A percentile compares a stretch with the other conserved stretches of the same genome.
Conservation (phyloP, 805 yeast genomes). For the Lipomyces mesembrius region DNA sequence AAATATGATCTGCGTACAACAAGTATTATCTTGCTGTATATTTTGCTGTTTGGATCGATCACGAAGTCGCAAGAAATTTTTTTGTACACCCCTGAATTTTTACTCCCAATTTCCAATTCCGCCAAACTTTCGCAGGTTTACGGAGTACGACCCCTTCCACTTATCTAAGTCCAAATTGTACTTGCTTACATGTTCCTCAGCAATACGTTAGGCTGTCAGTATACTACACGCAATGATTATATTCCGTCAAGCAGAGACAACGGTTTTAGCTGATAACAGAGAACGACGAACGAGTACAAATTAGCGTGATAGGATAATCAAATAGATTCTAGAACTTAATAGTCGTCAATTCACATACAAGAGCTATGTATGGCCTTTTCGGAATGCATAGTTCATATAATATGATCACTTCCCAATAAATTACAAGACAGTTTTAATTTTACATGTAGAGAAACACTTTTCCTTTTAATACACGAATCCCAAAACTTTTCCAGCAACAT, state of each 20-base stretch:
- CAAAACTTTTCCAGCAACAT: slow-evolving; percentile 97
- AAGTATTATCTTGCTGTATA: no score
- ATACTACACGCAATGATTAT: no score
- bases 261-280: no score
- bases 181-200: no score
- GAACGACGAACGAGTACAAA: no score
- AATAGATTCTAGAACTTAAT: no score
- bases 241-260: no score
- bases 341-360: neutral
- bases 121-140: neutral
- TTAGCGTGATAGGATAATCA: no score
- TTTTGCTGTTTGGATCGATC: no score
- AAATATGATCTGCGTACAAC: neutral
- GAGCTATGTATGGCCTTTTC: neutral
- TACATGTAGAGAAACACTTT: neutral
- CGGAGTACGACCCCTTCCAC: no score
- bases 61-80: slow-evolving; percentile 1
- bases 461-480: slow-evolving; percentile 86
- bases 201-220: no score
- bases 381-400: slow-evolving; percentile 4
- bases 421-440: neutral
- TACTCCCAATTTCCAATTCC: neutral
- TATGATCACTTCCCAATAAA: neutral
- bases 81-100: slow-evolving; percentile 5
- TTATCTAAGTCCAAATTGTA: no score